Percentiles rank a stretch among this genome's conserved stretches.
phyloP scores from a whole-genome alignment of 768 basidiomycete species.

The Suillus paluster region DNA sequence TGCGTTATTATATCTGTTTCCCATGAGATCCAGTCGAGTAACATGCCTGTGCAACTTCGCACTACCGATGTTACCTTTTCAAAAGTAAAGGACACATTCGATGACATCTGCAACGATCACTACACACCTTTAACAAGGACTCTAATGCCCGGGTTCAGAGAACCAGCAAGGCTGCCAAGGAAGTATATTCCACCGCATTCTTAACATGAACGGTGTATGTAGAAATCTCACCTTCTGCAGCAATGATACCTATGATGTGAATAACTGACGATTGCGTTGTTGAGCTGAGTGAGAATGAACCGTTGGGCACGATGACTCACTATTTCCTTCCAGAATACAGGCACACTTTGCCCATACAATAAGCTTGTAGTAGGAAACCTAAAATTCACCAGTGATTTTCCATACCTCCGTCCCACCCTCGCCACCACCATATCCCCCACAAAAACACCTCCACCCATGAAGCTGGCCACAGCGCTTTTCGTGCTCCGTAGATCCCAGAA shows the following conservation, averaged over 20 bases:
- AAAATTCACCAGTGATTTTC: conserved; percentile 47
- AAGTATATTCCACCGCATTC: neutral
- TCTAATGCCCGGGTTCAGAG: conserved; percentile 26
- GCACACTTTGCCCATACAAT: conserved; percentile 2
- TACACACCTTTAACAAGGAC: conserved; percentile 60
- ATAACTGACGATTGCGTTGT: conserved; percentile 1
- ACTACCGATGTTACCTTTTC: conserved; percentile 44
- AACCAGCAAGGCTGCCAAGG: conserved; percentile 16
- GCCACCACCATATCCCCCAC: conserved; percentile 58
- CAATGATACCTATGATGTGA: conserved; percentile 12
- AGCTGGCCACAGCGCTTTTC: conserved; percentile 64
- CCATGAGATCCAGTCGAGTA: conserved; percentile 54
- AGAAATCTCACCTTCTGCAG: conserved; percentile 7
- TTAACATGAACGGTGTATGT: neutral
- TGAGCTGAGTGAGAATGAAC: neutral
- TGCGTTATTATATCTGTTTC: conserved; percentile 66
- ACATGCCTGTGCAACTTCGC: conserved; percentile 64
- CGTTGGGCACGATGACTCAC: conserved; percentile 9
- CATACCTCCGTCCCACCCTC: conserved; percentile 71
- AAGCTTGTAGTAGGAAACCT: conserved; percentile 7
- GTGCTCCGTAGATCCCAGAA: conserved; percentile 81
- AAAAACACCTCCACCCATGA: no score
- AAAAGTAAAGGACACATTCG: neutral
- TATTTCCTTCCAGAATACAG: conserved; percentile 4
- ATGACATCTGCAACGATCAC: neutral